Conservation (phyloP, 805 yeast species). For the Torulaspora quercuum region DNA sequence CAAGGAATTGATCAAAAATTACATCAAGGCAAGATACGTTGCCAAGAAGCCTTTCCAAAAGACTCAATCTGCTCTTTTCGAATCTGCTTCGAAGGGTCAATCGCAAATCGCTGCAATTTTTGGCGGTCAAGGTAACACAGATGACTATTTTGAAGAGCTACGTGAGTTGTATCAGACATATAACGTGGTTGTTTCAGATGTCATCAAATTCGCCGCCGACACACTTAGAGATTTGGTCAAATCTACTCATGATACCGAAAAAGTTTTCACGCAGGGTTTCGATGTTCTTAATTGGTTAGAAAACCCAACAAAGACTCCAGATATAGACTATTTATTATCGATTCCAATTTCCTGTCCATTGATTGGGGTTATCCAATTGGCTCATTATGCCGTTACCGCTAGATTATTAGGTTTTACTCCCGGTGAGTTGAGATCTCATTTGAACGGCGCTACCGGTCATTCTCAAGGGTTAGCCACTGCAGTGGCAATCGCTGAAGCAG, state of each 20-base stretch:
- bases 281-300: conserved; percentile 85
- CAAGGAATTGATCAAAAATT: conserved; percentile 71
- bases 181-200: conserved; percentile 67
- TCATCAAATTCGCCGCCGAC: conserved; percentile 65
- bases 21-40: conserved; percentile 58
- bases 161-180: conserved; percentile 78
- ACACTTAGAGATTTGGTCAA: conserved; percentile 66
- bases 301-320: conserved; percentile 82
- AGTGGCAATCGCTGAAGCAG: conserved; percentile 77
- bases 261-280: conserved; percentile 90
- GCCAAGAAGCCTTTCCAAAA: conserved; percentile 48
- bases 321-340: conserved; percentile 77
- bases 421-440: conserved; percentile 70
- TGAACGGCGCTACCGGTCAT: conserved; percentile 82
- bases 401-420: conserved; percentile 82
- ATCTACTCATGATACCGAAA: conserved; percentile 67
- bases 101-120: conserved; percentile 79
- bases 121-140: conserved; percentile 99
- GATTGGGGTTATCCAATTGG: conserved; percentile 91
- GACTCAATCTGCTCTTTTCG: conserved; percentile 58
- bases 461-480: conserved; percentile 93
- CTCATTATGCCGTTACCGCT: conserved; percentile 87
- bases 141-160: conserved; percentile 95
- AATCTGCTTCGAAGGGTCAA: conserved; percentile 52
- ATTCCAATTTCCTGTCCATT: conserved; percentile 97